phyloP scores from a whole-genome alignment of 1,139 yeast genomes.

The Tardiomyces digboiensis region DNA sequence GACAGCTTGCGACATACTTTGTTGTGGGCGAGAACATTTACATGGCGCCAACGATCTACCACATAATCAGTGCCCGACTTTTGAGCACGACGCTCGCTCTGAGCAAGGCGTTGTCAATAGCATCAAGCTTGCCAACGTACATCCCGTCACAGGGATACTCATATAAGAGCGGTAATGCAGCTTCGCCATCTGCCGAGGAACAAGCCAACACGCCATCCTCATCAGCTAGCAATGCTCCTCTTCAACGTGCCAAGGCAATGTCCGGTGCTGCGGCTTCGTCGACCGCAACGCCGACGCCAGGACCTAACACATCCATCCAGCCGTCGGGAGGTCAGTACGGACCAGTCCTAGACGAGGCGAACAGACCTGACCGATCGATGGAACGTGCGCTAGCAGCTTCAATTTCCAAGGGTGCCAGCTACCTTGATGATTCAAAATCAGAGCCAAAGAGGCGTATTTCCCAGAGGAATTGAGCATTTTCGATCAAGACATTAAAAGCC shows the following conservation, averaged over 20 bases:
- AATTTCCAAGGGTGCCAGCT: conserved; percentile 10
- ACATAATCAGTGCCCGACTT: conserved; percentile 46
- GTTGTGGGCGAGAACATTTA: conserved; percentile 88
- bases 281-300: background rate
- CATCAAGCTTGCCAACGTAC: conserved; percentile 24
- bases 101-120: conserved; percentile 22
- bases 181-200: background rate
- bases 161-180: conserved; percentile 9
- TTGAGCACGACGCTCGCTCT: conserved; percentile 27
- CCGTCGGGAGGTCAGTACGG: background rate
- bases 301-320: background rate
- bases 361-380: conserved; percentile 12
- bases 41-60: conserved; percentile 67
- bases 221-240: background rate
- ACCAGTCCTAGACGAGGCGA: background rate
- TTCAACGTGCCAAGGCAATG: background rate
- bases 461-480: background rate
- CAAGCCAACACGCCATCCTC: conserved; percentile 1
- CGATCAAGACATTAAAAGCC: no score
- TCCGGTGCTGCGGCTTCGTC: background rate
- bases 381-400: conserved; percentile 17
- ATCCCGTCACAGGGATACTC: conserved; percentile 29
- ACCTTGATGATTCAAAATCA: conserved; percentile 9
- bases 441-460: background rate
- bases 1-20: conserved; percentile 64